Evolutionary conservation across 2,329 filamentous ascomycete genomes (phyloP), one percentile per base, ranked within the genome.

Genomic region (Davidsoniella australis): DNA sequence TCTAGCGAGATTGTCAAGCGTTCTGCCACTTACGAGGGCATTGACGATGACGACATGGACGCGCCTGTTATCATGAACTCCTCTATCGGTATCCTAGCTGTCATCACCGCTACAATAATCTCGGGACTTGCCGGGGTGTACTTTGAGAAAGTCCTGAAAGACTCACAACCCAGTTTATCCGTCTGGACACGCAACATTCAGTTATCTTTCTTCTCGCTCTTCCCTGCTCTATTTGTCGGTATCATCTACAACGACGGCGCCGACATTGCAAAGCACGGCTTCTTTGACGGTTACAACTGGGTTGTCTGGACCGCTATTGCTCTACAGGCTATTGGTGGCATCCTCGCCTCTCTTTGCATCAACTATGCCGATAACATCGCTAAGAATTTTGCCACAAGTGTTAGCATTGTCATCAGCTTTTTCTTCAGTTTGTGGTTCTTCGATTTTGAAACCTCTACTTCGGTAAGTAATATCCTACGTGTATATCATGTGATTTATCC

Each of bases 111-210:
- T 10, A 88, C 86, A 47, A 68, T 80, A 8, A 73, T 91, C 6
- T 94, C 88, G 1, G 87, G 87, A 2, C 67, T 94, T 45, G 89
- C 86, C 0, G 84, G 87, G 0, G 85, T 89, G 1, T 86, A 85
- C 58, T 88, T 89, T 56, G 85, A 96, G 63, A 95, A 93, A 65
- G 79, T 95, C 2, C 70, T 96, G 49, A 94, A 93, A 62, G 83
- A 94, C 56, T 82, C 83, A n/a, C 72, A 76, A 0, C 72, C 73
- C 2, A 73, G 78, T 44, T 80, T 80, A 5, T 89, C 85, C 0
- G 72, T 96, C 12, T 98, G 91, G 91, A 80, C 91, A 41, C 80
- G 91, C 54, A 98, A 96, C 61, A 82, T 95, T 43, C 91, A 98
- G 63, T 69, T 98, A 20, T 88, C 87, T 1, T 85, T 95, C 60